Percentiles rank a stretch among this genome's conserved stretches.
phyloP scores from a whole-genome alignment of 305 asterid genomes.

The Solanum hybrid region DNA sequence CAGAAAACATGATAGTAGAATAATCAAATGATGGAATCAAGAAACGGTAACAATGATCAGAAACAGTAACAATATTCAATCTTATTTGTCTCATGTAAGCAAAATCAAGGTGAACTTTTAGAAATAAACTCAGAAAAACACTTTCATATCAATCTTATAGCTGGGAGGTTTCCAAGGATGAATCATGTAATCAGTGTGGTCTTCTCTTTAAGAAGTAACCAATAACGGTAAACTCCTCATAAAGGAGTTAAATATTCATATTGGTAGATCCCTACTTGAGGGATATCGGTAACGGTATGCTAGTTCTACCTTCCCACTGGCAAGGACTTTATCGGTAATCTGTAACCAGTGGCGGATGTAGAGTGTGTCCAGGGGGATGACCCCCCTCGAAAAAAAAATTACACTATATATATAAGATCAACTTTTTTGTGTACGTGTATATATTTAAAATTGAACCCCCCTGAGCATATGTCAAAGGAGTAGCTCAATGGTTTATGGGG shows the following conservation, averaged over 20 bases:
- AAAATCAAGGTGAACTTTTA: neutral
- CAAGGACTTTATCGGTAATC: neutral
- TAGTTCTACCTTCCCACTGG: neutral
- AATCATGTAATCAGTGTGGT: neutral
- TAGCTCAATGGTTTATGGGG: no score
- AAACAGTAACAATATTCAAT: neutral
- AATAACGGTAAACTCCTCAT: neutral
- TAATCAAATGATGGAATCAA: neutral
- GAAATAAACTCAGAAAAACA: neutral
- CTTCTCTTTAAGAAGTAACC: neutral
- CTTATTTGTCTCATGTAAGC: neutral
- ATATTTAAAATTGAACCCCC: no score
- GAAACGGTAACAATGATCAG: neutral
- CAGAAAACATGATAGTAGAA: neutral
- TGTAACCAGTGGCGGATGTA: no score
- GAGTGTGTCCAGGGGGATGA: no score
- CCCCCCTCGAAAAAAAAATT: no score
- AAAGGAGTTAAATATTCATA: neutral
- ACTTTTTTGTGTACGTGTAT: no score
- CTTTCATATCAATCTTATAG: neutral
- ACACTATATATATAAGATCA: no score
- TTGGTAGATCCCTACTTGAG: neutral
- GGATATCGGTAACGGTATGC: neutral
- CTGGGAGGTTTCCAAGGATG: neutral
- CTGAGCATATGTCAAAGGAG: no score